These are phyloP conservation scores for Xylaria cubensis DNA, from an alignment of 495 filamentous ascomycete genomes.

Conservation along the genomic window DNA sequence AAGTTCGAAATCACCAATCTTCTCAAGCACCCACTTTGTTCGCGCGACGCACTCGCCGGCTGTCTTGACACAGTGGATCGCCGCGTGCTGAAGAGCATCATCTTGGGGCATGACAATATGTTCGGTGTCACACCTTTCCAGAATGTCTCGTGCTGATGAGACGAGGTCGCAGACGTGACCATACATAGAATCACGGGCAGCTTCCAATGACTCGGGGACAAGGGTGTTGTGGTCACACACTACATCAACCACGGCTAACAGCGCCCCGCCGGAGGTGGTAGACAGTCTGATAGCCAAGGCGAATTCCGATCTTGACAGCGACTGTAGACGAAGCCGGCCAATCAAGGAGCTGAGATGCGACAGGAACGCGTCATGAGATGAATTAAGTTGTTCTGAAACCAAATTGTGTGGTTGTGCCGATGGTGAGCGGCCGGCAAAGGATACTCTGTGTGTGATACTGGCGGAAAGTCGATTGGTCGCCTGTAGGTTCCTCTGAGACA, in stretches of 20 bases:
- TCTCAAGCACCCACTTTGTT: constrained; percentile 83
- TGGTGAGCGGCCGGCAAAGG: constrained; percentile 53
- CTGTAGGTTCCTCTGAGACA: constrained; percentile 42
- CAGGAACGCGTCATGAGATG: constrained; percentile 84
- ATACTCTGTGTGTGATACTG: constrained; percentile 62
- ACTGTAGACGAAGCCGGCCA: constrained; percentile 86
- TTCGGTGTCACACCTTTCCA: constrained; percentile 66
- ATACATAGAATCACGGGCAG: constrained; percentile 80
- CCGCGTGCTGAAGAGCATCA: constrained; percentile 73
- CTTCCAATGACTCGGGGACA: constrained; percentile 66
- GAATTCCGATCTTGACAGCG: constrained; percentile 83
- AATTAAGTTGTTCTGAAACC: constrained; percentile 68
- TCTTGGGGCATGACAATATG: constrained; percentile 83
- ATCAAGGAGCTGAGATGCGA: constrained; percentile 90
- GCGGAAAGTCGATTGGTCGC: constrained; percentile 53
- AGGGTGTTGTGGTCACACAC: constrained; percentile 78
- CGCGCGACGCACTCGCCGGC: constrained; percentile 91
- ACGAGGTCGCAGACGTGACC: constrained; percentile 79
- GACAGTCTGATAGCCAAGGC: constrained; percentile 74
- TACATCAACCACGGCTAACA: constrained; percentile 82
- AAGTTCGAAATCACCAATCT: constrained; percentile 93
- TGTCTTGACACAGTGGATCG: constrained; percentile 87
- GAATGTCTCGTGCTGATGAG: constrained; percentile 77
- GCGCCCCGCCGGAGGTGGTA: constrained; percentile 75
- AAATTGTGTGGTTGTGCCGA: constrained; percentile 55